A percentile compares a stretch with the other conserved stretches of the same genome.
These are phyloP conservation scores for Beauveria australis DNA, from an alignment of 2,329 filamentous ascomycete species.

Conservation along the genomic window DNA sequence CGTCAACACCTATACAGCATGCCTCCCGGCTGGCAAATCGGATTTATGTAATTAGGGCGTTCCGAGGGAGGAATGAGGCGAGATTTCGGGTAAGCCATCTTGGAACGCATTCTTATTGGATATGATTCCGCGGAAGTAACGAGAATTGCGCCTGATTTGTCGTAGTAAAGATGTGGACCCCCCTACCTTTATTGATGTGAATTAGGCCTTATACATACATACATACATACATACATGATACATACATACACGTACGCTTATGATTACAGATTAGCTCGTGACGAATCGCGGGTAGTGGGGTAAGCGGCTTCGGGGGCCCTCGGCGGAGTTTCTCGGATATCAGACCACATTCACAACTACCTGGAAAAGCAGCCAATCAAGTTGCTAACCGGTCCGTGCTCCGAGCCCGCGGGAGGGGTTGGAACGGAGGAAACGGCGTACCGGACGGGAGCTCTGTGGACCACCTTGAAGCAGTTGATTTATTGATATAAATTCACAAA, in stretches of 20 bases:
- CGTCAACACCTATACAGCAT: neutral
- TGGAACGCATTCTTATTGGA: neutral
- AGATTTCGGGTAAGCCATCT: neutral
- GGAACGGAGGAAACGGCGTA: neutral
- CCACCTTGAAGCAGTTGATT: neutral
- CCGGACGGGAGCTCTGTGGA: neutral
- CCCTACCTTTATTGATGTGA: neutral
- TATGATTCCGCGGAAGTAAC: neutral
- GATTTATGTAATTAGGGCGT: neutral
- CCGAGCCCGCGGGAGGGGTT: neutral
- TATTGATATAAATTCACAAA: neutral
- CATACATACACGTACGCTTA: neutral
- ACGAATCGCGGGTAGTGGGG: neutral
- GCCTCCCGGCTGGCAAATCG: neutral
- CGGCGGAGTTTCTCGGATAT: neutral
- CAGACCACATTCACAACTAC: neutral
- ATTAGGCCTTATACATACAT: neutral
- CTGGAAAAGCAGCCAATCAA: neutral
- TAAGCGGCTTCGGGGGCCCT: neutral
- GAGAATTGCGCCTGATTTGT: neutral
- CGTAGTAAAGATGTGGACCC: neutral
- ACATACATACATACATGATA: neutral
- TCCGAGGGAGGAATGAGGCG: neutral
- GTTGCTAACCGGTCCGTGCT: neutral
- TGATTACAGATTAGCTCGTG: neutral